These are phyloP conservation scores for Linum trigynum DNA, from an alignment of 345 rosid genomes.

Conservation along the genomic window DNA sequence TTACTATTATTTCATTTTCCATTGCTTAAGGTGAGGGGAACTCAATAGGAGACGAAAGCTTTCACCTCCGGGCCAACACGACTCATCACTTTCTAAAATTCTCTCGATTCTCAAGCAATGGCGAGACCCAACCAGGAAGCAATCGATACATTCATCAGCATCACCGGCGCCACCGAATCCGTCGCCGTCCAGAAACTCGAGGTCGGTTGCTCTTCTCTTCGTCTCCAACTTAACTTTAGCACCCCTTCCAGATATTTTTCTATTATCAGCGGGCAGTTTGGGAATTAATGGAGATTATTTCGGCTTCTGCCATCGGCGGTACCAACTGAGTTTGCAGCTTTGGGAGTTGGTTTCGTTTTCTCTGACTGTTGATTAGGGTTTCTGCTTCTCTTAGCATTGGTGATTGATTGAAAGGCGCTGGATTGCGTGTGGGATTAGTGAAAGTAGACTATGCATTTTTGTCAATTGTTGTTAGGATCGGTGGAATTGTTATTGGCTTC, in stretches of 20 bases:
- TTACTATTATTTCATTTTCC: too few species aligned
- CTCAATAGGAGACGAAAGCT: neutral
- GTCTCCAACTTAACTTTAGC: neutral
- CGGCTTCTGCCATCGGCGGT: neutral
- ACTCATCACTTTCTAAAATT: neutral
- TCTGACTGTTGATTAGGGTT: slow-evolving; percentile 24
- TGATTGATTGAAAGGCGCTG: slow-evolving; percentile 9
- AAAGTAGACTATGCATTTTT: neutral
- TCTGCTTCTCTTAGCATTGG: slow-evolving; percentile 20
- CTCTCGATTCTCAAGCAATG: slow-evolving; percentile 34
- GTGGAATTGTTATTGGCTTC: neutral
- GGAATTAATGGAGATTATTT: neutral
- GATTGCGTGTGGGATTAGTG: neutral
- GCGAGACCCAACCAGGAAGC: slow-evolving; percentile 69
- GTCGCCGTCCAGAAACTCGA: slow-evolving; percentile 60
- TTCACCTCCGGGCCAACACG: neutral
- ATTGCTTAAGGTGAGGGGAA: neutral
- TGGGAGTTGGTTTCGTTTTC: neutral
- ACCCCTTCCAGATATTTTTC: neutral
- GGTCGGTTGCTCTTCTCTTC: slow-evolving; percentile 29
- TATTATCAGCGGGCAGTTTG: neutral
- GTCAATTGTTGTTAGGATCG: neutral
- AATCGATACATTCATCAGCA: slow-evolving; percentile 71
- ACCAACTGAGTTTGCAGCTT: neutral
- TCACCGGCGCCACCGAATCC: slow-evolving; percentile 67